These are phyloP conservation scores for Russula virescens DNA, from an alignment of 768 basidiomycete genomes.

Conservation along the genomic window DNA sequence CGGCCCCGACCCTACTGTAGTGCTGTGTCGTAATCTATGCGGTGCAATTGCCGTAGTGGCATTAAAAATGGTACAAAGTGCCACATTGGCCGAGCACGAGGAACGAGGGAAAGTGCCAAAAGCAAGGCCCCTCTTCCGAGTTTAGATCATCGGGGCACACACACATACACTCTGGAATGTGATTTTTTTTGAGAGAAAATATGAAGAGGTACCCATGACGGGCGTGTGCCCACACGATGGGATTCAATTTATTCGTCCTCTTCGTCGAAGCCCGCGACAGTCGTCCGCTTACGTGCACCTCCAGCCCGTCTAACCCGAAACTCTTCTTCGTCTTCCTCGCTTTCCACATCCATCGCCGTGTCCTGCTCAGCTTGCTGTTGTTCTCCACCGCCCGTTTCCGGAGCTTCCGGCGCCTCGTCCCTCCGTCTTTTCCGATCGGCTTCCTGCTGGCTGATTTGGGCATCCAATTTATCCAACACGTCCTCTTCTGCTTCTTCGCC, in stretches of 20 bases:
- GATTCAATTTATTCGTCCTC: constrained; percentile 47
- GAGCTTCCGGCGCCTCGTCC: constrained; percentile 25
- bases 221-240: background rate
- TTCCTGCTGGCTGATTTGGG: constrained; percentile 51
- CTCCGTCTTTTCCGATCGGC: constrained; percentile 45
- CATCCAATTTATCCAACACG: constrained; percentile 67
- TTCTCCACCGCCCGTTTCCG: constrained; percentile 29
- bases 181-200: constrained; percentile 12
- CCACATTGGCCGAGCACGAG: constrained; percentile 2
- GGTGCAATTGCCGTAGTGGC: constrained; percentile 10
- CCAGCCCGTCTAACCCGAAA: constrained; percentile 53
- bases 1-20: constrained; percentile 40
- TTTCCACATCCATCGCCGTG: constrained; percentile 67
- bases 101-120: background rate
- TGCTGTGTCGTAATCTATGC: constrained; percentile 38
- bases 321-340: constrained; percentile 65
- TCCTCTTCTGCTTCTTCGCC: constrained; percentile 46
- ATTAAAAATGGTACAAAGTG: background rate
- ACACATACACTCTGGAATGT: background rate
- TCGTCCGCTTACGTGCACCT: constrained; percentile 49
- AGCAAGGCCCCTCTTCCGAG: background rate
- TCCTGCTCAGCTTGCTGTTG: constrained; percentile 28
- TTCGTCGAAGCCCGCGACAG: constrained; percentile 49
- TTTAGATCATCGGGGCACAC: background rate
- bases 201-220: background rate